Evolutionary conservation across 495 filamentous ascomycete species (phyloP).

Genomic region (Xylaria intraflava): DNA sequence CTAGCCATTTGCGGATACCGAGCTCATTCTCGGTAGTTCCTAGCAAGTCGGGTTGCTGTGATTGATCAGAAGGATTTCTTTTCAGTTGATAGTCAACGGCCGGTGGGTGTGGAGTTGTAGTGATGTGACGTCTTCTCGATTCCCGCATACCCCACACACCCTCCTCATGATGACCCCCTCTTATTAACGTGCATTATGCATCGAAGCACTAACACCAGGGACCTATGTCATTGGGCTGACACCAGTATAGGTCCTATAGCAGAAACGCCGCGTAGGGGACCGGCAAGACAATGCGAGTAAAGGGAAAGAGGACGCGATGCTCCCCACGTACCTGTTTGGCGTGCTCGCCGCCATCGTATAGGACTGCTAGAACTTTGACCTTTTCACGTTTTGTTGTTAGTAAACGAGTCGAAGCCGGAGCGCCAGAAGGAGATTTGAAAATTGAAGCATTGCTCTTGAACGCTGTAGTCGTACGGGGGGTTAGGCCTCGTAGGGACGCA

Average conservation of each 20-base stretch:
- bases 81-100: constrained; percentile 13
- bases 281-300: background rate
- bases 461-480: constrained; percentile 20
- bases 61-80: constrained; percentile 14
- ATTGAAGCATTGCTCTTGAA: constrained; percentile 20
- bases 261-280: background rate
- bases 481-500: constrained; percentile 20
- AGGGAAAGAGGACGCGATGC: background rate
- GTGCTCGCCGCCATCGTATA: constrained; percentile 51
- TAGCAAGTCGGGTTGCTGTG: constrained; percentile 72
- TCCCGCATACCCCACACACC: constrained; percentile 13
- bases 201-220: constrained; percentile 1
- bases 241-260: constrained; percentile 2
- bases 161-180: background rate
- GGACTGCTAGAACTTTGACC: constrained; percentile 51
- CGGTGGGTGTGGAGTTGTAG: background rate
- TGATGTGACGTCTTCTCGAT: background rate
- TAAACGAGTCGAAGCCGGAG: constrained; percentile 27
- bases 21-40: constrained; percentile 98
- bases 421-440: constrained; percentile 6
- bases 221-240: constrained; percentile 19
- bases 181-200: constrained; percentile 7
- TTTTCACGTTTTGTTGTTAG: constrained; percentile 45
- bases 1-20: constrained; percentile 91
- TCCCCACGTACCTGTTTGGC: constrained; percentile 40